Evolutionary conservation across 257 asterid genomes (phyloP), one percentile per base, ranked within the genome.

Genomic region (Cruciata laevipes): DNA sequence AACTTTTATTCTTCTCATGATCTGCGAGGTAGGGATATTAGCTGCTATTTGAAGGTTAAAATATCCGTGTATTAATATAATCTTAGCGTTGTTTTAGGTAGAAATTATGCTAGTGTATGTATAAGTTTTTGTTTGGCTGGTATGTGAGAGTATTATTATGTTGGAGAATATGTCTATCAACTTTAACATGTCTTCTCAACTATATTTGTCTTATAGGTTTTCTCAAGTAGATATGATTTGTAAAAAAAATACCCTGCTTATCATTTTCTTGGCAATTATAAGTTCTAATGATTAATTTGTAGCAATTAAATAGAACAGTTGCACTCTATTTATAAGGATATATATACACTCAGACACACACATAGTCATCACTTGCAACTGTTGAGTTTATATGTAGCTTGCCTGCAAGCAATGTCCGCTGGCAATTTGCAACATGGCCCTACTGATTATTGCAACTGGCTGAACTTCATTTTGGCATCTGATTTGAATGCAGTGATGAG

Each of bases 401-500:
- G n/a, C 40, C 51, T 61, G 16, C 40, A 32, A 20, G 63, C 68
- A 32, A 25, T 47, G 23, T 62, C 33, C 16, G 25, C 66, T 16
- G 17, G 59, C 57, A 44, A 30, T 30, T 64, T 18, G 59, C 37
- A 33, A 52, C 32, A 38, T 63, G 30, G 57, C 57, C 9, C 30
- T 17, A 27, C 23, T 52, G 38, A 47, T 31, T 35, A 27, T 33
- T 63, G 21, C 52, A 64, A 56, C 16, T 21, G 6, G 32, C 42
- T 40, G 53, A 40, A 51, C 52, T 56, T 72, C 44, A 31, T 0
- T 49, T 11, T 72, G 61, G 31, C 8, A 12, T 69, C 44, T 58
- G 5, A 6, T 17, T 33, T 53, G 21, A 71, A 44, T 81, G 74
- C 92, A 94, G 98, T 69, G 85, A 90, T 74, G 99, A 94, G 78